A percentile compares a stretch with the other conserved stretches of the same genome.
Evolutionary conservation across 164 flowering plant genomes (phyloP).

Genomic region (Dillenia suffruticosa): DNA sequence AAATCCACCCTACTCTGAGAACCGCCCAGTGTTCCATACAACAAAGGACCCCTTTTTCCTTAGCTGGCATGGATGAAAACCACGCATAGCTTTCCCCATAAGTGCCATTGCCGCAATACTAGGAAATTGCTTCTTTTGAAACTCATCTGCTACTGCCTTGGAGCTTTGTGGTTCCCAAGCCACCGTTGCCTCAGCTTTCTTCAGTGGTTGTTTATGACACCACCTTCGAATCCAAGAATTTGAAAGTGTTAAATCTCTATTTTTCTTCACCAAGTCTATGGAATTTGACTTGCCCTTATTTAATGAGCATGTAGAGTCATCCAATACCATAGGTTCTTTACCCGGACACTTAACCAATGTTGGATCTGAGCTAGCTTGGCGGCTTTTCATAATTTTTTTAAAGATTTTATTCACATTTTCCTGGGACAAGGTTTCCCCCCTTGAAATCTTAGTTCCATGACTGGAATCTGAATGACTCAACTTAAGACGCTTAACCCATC

Average conservation of each 20-base stretch:
- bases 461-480: slow-evolving; percentile 28
- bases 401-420: slow-evolving; percentile 32
- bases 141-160: slow-evolving; percentile 28
- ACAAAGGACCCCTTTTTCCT: slow-evolving; percentile 50
- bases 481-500: slow-evolving; percentile 85
- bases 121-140: slow-evolving; percentile 58
- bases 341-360: slow-evolving; percentile 13
- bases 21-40: slow-evolving; percentile 56
- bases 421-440: slow-evolving; percentile 35
- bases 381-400: slow-evolving; percentile 24
- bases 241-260: slow-evolving; percentile 24
- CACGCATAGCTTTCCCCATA: slow-evolving; percentile 79
- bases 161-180: slow-evolving; percentile 38
- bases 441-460: slow-evolving; percentile 40
- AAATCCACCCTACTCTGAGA: not conserved
- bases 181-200: slow-evolving; percentile 22
- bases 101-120: slow-evolving; percentile 90
- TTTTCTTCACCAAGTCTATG: slow-evolving; percentile 16
- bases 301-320: slow-evolving; percentile 9
- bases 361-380: slow-evolving; percentile 25
- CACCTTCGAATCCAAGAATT: slow-evolving; percentile 81
- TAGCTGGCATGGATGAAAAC: slow-evolving; percentile 50
- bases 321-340: slow-evolving; percentile 15
- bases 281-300: slow-evolving; percentile 20
- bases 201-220: slow-evolving; percentile 26